Evolutionary conservation across 2,329 filamentous ascomycete genomes (phyloP).

Genomic region (Tetracladium maxilliforme): DNA sequence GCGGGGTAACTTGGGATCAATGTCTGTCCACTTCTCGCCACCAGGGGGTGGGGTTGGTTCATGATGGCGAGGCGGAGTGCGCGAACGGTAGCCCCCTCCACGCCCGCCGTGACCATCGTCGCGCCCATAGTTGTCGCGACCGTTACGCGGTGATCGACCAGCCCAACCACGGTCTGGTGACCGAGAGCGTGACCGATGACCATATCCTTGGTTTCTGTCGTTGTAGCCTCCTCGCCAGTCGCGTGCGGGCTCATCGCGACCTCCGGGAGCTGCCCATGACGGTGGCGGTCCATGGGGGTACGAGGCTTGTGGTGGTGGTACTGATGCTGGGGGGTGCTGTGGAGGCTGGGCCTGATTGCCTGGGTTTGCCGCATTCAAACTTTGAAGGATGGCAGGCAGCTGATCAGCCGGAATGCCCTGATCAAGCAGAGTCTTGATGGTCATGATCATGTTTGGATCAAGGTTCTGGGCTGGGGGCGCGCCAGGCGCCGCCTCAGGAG

Average conservation of each 20-base stretch:
- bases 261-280: too few relatives aligned
- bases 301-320: too few relatives aligned
- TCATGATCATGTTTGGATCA: constrained; percentile 43
- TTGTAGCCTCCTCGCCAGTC: too few relatives aligned
- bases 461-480: constrained; percentile 20
- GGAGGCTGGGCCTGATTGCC: too few relatives aligned
- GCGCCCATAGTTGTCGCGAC: constrained; percentile 34
- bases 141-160: constrained; percentile 38
- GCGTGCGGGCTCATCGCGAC: too few relatives aligned
- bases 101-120: too few relatives aligned
- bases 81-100: constrained; percentile 67
- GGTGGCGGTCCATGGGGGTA: too few relatives aligned
- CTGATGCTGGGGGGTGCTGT: too few relatives aligned
- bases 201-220: too few relatives aligned
- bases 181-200: constrained; percentile 58
- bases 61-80: constrained; percentile 61
- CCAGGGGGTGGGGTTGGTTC: constrained; percentile 47
- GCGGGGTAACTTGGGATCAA: constrained; percentile 39
- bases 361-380: constrained; percentile 23
- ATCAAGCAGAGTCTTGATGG: constrained; percentile 61
- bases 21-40: constrained; percentile 62
- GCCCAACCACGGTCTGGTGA: constrained; percentile 67
- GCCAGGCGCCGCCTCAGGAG: constrained; percentile 12
- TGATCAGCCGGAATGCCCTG: constrained; percentile 68
- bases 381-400: constrained; percentile 45